phyloP scores from a whole-genome alignment of 2,329 filamentous ascomycete species.

The Microsporum audouinii region DNA sequence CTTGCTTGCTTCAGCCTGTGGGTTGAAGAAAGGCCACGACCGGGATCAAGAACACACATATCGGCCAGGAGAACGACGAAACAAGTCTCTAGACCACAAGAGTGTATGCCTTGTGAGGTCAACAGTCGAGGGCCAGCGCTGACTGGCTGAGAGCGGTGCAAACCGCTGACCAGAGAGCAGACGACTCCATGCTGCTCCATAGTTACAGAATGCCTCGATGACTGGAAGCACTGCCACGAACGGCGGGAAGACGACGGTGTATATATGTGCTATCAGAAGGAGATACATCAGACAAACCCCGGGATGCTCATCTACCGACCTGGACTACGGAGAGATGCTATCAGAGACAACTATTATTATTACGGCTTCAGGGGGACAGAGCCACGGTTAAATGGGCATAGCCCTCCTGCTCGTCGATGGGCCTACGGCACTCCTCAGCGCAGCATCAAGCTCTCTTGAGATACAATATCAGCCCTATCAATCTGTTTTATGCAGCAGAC shows the following conservation, averaged over 20 bases:
- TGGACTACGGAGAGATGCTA: neutral
- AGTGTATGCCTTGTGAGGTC: neutral
- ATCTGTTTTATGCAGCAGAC: neutral
- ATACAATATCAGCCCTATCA: neutral
- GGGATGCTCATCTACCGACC: no score
- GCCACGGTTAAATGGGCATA: neutral
- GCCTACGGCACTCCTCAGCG: neutral
- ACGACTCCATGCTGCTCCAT: neutral
- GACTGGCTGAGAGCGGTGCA: neutral
- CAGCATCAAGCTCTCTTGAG: neutral
- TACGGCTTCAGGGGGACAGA: neutral
- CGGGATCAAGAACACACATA: neutral
- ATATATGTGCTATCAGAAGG: neutral
- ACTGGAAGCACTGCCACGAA: neutral
- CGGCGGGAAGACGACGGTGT: neutral
- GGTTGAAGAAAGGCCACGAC: neutral
- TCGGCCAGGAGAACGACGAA: neutral
- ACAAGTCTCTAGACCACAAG: neutral
- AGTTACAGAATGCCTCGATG: neutral
- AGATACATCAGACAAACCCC: no score
- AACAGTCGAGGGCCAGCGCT: neutral
- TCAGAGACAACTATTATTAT: neutral
- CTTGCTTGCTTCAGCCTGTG: neutral
- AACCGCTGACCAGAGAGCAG: neutral
- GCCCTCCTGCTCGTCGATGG: neutral